Conservation (phyloP, 495 filamentous ascomycete genomes). For the Tuber brumale region DNA sequence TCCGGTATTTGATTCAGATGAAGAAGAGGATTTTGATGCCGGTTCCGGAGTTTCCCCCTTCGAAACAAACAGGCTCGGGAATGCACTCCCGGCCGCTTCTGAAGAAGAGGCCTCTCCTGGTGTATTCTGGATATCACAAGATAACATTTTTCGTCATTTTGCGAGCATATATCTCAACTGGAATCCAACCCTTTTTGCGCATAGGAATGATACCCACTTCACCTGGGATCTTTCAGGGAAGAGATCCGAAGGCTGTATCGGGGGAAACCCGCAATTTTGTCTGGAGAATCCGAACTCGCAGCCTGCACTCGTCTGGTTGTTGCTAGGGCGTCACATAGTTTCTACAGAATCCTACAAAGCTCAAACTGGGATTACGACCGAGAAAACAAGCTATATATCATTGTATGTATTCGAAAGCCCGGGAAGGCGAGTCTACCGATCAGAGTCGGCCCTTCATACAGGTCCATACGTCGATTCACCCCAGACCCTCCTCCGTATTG, state of each 20-base stretch:
- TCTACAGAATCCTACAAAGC: slow-evolving; percentile 9
- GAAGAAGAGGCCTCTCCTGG: slow-evolving; percentile 47
- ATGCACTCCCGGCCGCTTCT: slow-evolving; percentile 19
- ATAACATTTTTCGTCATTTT: slow-evolving; percentile 79
- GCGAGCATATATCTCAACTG: slow-evolving; percentile 95
- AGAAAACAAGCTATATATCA: slow-evolving; percentile 66
- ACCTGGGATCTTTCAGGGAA: slow-evolving; percentile 67
- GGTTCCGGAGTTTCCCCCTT: slow-evolving; percentile 13
- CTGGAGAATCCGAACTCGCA: slow-evolving; percentile 48
- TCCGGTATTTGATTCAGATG: slow-evolving; percentile 24
- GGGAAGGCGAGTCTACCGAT: slow-evolving; percentile 63
- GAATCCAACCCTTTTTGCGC: slow-evolving; percentile 78
- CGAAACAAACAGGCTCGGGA: slow-evolving; percentile 21
- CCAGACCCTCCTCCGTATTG: slow-evolving; percentile 75
- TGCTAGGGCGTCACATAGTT: slow-evolving; percentile 76
- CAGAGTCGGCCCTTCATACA: slow-evolving; percentile 58
- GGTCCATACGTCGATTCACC: slow-evolving; percentile 89
- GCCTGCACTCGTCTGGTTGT: slow-evolving; percentile 67
- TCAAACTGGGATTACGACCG: slow-evolving; percentile 15
- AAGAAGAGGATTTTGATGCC: slow-evolving; percentile 19
- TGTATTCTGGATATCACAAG: slow-evolving; percentile 84
- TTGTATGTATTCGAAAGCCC: slow-evolving; percentile 66
- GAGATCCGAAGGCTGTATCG: slow-evolving; percentile 58
- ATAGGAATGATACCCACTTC: slow-evolving; percentile 84
- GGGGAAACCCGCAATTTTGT: slow-evolving; percentile 75